Conservation (phyloP, 2,329 filamentous ascomycete genomes). For the Emydomyces testavorans region DNA sequence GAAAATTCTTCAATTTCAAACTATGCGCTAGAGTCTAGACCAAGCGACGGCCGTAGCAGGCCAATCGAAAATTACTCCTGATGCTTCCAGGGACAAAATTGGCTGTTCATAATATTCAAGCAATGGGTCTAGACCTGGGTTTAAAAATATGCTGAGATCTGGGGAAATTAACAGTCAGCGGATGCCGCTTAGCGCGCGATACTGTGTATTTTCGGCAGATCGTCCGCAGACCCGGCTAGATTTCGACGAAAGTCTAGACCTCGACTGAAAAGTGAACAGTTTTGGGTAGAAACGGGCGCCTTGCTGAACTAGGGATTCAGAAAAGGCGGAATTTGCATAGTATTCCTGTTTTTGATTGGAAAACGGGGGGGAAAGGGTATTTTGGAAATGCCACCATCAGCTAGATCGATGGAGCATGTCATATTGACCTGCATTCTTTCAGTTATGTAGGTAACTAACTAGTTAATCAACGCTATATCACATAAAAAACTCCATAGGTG, state of each 20-base stretch:
- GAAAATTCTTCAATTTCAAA: background rate
- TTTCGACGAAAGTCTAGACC: background rate
- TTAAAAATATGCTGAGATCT: background rate
- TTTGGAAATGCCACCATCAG: background rate
- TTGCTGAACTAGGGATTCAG: background rate
- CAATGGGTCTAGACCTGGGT: background rate
- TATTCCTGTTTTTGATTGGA: background rate
- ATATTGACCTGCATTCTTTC: too few species aligned
- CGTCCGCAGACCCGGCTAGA: background rate
- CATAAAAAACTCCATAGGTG: too few species aligned
- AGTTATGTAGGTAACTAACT: too few species aligned
- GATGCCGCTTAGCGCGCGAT: background rate
- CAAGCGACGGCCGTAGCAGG: background rate
- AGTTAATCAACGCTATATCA: too few species aligned
- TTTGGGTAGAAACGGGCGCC: background rate
- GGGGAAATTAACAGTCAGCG: conserved; percentile 3
- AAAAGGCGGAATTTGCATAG: background rate
- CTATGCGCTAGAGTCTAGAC: background rate
- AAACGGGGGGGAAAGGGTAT: too few species aligned
- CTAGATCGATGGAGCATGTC: too few species aligned
- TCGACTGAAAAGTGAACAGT: background rate
- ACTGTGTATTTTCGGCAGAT: background rate
- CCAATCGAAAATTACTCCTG: background rate
- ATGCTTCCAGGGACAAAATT: background rate
- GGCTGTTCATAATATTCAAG: background rate